Conservation (phyloP, 2,329 filamentous ascomycete species). For the Cadophora malorum region DNA sequence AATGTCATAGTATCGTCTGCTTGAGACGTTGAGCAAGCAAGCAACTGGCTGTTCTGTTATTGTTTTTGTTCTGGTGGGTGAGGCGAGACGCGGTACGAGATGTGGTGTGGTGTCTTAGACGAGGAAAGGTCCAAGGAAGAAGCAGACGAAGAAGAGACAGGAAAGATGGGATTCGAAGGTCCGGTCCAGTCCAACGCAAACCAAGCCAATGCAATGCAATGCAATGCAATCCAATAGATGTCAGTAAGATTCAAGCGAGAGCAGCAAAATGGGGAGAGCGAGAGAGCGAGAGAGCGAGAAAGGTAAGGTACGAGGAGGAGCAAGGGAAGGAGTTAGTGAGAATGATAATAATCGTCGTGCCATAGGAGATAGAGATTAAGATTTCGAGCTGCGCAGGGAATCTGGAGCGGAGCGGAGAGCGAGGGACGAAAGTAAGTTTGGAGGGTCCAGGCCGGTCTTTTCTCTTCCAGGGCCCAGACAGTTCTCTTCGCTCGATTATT, state of each 20-base stretch:
- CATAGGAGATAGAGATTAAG: background rate
- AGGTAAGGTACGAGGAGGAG: no score
- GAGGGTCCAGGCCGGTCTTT: no score
- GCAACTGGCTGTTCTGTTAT: background rate
- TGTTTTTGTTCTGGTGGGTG: background rate
- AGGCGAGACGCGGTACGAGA: background rate
- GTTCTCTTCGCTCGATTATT: no score
- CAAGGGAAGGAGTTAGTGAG: no score
- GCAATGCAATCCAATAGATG: background rate
- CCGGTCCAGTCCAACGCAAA: background rate
- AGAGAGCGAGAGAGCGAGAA: no score
- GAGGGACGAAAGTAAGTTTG: no score
- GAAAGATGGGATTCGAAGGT: background rate
- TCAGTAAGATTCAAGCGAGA: no score
- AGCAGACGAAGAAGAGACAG: no score
- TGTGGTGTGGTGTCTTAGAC: background rate
- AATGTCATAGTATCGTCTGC: constrained; percentile 1
- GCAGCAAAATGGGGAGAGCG: no score
- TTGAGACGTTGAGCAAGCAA: background rate
- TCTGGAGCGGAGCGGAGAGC: no score
- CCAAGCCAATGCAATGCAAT: background rate
- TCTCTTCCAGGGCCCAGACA: no score
- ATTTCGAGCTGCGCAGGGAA: background rate
- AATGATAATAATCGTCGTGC: no score
- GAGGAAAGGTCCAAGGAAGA: background rate